Evolutionary conservation across 345 rosid genomes (phyloP).

Genomic region (Cardiospermum halicacabum): DNA sequence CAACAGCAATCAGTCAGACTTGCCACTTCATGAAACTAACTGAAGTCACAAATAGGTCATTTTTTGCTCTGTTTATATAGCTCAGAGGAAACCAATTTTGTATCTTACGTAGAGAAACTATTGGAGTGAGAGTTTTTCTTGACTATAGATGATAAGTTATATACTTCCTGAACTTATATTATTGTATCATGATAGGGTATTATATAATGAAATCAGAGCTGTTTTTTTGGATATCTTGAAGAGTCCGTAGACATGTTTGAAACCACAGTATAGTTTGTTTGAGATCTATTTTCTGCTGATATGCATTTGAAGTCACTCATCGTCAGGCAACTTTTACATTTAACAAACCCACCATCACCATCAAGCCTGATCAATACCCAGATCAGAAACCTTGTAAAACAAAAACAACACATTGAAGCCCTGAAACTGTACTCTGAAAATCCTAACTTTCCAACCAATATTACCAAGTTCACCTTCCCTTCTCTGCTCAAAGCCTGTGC

Average conservation of each 20-base stretch:
- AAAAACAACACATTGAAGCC: constrained; percentile 40
- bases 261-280: too few relatives aligned
- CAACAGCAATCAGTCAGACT: background rate
- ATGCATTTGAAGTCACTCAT: constrained; percentile 17
- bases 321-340: constrained; percentile 27
- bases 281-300: constrained; percentile 1
- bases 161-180: background rate
- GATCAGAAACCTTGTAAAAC: constrained; percentile 42
- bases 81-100: too few relatives aligned
- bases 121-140: background rate
- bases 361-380: constrained; percentile 26
- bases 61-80: background rate
- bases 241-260: too few relatives aligned
- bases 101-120: background rate
- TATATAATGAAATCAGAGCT: too few relatives aligned
- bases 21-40: background rate
- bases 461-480: constrained; percentile 53
- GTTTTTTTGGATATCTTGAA: too few relatives aligned
- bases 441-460: constrained; percentile 26
- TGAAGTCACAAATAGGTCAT: background rate
- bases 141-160: background rate
- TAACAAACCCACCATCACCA: constrained; percentile 10
- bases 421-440: constrained; percentile 39
- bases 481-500: constrained; percentile 68
- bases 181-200: background rate